Evolutionary conservation across 2,329 filamentous ascomycete species (phyloP).

Genomic region (Amauroascus verrucosus): DNA sequence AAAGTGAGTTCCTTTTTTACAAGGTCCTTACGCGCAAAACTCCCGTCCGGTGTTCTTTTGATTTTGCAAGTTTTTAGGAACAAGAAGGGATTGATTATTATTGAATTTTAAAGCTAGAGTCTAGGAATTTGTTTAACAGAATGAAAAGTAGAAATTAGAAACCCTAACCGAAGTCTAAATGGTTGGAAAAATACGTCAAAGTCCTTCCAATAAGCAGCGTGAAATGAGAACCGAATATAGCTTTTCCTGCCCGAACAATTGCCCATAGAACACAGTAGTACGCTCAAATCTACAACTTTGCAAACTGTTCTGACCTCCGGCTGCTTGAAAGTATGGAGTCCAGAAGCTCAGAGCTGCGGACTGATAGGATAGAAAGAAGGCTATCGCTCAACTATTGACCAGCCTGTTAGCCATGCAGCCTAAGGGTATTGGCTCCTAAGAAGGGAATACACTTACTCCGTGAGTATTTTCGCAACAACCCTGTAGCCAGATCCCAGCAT

Average conservation of each 20-base stretch:
- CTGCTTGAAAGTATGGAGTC: conserved; percentile 16
- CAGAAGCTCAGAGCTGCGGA: conserved; percentile 25
- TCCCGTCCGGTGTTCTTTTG: no score
- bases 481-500: conserved; percentile 81
- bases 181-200: neutral
- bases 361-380: conserved; percentile 66
- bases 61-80: no score
- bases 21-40: no score
- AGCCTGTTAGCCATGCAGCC: neutral
- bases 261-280: neutral
- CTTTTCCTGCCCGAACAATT: neutral
- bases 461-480: conserved; percentile 90
- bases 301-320: conserved; percentile 11
- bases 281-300: conserved; percentile 14
- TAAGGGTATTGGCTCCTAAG: neutral
- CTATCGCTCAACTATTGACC: conserved; percentile 56
- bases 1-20: no score
- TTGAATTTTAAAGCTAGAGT: neutral
- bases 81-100: no score
- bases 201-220: neutral
- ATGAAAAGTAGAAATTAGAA: neutral
- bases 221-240: neutral
- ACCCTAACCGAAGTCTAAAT: no score
- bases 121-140: neutral
- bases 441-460: conserved; percentile 40